These are phyloP conservation scores for Immersiporthe knoxdaviesiana DNA, from an alignment of 2,329 filamentous ascomycete species.

Conservation along the genomic window DNA sequence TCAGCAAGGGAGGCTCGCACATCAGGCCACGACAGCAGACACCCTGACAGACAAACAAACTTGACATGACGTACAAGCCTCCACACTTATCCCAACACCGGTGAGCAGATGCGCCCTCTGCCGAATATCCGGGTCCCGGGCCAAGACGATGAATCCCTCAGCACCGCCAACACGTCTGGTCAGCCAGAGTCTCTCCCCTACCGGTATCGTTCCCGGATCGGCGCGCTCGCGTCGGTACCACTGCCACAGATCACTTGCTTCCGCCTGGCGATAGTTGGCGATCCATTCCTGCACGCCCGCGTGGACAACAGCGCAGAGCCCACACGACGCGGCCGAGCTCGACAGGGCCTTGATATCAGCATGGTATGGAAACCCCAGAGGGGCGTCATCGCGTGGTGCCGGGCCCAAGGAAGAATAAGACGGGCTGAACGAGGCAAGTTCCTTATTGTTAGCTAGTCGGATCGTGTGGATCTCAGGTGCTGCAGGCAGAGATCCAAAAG, in stretches of 20 bases:
- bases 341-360: background rate
- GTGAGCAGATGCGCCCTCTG: background rate
- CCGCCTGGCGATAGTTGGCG: background rate
- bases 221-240: background rate
- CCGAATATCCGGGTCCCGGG: background rate
- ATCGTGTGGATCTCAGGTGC: background rate
- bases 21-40: background rate
- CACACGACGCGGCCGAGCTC: background rate
- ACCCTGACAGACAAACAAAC: too few relatives aligned
- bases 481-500: background rate
- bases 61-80: background rate
- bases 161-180: background rate
- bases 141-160: background rate
- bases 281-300: background rate
- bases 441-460: background rate
- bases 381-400: background rate
- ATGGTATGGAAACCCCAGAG: background rate
- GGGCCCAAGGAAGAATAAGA: background rate
- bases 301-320: background rate
- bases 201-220: background rate
- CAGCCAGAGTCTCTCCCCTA: background rate
- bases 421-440: background rate
- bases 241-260: background rate
- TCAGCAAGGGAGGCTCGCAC: background rate
- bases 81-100: background rate